A percentile compares a stretch with the other conserved stretches of the same genome.
phyloP scores from a whole-genome alignment of 2,329 filamentous ascomycete genomes.

The Monosporascus sp. region DNA sequence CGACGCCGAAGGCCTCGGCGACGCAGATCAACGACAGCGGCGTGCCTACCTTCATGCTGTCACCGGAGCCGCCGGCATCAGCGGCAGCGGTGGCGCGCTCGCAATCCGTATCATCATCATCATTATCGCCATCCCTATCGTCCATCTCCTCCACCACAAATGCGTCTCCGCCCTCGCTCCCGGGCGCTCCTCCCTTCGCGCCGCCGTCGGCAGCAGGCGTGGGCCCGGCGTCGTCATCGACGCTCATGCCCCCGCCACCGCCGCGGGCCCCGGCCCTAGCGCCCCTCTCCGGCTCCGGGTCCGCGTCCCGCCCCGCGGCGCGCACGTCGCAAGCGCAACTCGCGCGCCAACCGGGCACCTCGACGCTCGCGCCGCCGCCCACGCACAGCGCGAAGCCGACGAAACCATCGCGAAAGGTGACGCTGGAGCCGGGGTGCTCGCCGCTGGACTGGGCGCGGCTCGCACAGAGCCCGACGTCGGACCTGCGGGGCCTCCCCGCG shows the following conservation, averaged over 20 bases:
- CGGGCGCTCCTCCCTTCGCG: constrained; percentile 1
- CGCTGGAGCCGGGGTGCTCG: constrained; percentile 84
- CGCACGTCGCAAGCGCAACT: constrained; percentile 33
- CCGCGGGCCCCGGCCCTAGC: constrained; percentile 11
- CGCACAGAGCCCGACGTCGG: constrained; percentile 52
- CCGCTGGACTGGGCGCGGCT: constrained; percentile 94
- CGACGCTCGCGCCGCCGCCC: constrained; percentile 49
- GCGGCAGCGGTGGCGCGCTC: constrained; percentile 18
- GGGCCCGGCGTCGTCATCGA: neutral
- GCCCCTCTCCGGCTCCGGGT: constrained; percentile 13
- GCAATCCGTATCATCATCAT: neutral
- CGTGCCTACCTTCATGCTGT: constrained; percentile 44
- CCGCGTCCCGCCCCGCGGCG: constrained; percentile 26
- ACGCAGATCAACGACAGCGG: constrained; percentile 15
- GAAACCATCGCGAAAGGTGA: constrained; percentile 64
- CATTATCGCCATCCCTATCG: too few species aligned
- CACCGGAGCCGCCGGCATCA: constrained; percentile 23
- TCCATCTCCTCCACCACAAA: neutral
- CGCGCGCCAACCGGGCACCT: constrained; percentile 24
- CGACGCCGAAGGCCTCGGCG: constrained; percentile 45
- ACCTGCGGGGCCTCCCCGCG: constrained; percentile 59
- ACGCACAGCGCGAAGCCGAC: constrained; percentile 45
- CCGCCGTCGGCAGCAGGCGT: neutral
- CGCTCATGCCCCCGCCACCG: constrained; percentile 3
- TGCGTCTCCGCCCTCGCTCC: constrained; percentile 8